phyloP scores from a whole-genome alignment of 2,329 filamentous ascomycete genomes.

The Colletotrichum sansevieriae region DNA sequence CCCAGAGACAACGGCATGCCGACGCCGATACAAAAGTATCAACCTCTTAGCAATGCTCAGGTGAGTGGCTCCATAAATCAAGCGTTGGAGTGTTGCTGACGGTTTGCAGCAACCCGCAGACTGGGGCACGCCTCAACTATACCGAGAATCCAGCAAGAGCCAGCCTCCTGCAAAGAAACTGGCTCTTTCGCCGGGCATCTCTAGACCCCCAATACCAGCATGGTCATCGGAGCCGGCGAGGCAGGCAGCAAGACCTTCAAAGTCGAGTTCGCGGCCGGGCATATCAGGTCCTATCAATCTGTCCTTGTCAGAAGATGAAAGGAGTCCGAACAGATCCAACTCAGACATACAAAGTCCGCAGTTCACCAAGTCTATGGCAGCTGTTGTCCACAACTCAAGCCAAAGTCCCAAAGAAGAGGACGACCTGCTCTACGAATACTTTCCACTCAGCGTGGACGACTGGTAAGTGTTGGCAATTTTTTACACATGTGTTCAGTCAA shows the following conservation, averaged over 20 bases:
- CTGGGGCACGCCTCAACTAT: slow-evolving; percentile 59
- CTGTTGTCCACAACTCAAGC: slow-evolving; percentile 54
- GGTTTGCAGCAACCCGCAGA: slow-evolving; percentile 54
- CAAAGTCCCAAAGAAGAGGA: slow-evolving; percentile 80
- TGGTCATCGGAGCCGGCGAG: slow-evolving; percentile 57
- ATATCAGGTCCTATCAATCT: slow-evolving; percentile 62
- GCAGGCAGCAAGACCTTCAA: slow-evolving; percentile 3
- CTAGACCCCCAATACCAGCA: slow-evolving; percentile 66
- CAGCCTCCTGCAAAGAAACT: slow-evolving; percentile 66
- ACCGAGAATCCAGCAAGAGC: slow-evolving; percentile 52
- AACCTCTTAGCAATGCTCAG: slow-evolving; percentile 52
- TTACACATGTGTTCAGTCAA: background rate
- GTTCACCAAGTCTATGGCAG: slow-evolving; percentile 54
- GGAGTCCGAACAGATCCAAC: slow-evolving; percentile 65
- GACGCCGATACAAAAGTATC: slow-evolving; percentile 44
- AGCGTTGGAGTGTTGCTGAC: slow-evolving; percentile 36
- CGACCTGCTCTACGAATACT: slow-evolving; percentile 94
- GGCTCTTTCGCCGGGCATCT: slow-evolving; percentile 64
- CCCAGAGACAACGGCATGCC: slow-evolving; percentile 45
- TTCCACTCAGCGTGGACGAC: slow-evolving; percentile 90
- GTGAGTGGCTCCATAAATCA: slow-evolving; percentile 45
- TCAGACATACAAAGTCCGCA: slow-evolving; percentile 66
- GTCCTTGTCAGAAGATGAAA: slow-evolving; percentile 72
- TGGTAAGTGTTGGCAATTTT: slow-evolving; percentile 66
- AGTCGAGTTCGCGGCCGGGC: slow-evolving; percentile 33